These are phyloP conservation scores for Coix lacrymajobi DNA, from an alignment of 176 grass and related monocot genomes.

Conservation along the genomic window DNA sequence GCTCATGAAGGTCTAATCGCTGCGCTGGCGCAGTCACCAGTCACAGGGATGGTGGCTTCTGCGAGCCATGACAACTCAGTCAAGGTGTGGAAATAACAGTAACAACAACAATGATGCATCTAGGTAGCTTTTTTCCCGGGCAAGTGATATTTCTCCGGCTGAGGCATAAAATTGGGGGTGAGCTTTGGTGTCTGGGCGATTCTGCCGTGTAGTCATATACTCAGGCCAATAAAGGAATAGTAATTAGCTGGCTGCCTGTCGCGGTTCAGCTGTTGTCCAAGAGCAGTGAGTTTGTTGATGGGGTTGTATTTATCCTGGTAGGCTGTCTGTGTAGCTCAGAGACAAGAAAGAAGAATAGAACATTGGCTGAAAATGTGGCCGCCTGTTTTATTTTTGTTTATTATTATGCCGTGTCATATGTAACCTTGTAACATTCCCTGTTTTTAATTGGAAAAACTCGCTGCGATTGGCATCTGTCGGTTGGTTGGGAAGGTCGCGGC, in stretches of 20 bases:
- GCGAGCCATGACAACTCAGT: conserved; percentile 93
- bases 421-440: conserved; percentile 13
- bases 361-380: conserved; percentile 27
- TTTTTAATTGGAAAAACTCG: conserved; percentile 22
- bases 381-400: conserved; percentile 13
- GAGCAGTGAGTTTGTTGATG: conserved; percentile 19
- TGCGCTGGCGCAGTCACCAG: conserved; percentile 62
- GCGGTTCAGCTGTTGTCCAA: conserved; percentile 17
- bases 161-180: conserved; percentile 31
- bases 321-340: conserved; percentile 15
- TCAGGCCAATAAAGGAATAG: conserved; percentile 31
- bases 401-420: neutral
- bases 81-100: conserved; percentile 91
- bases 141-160: conserved; percentile 26
- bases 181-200: neutral
- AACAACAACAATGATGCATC: neutral
- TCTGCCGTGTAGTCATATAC: neutral
- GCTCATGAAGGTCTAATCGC: conserved; percentile 86
- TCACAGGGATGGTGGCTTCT: conserved; percentile 85
- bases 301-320: conserved; percentile 37
- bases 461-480: conserved; percentile 5
- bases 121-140: conserved; percentile 9
- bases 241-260: neutral
- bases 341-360: conserved; percentile 1
- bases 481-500: neutral